Evolutionary conservation across 352 stramenopile species (phyloP), one percentile per base, ranked within the genome.

Genomic region (Pythium coloratum): DNA sequence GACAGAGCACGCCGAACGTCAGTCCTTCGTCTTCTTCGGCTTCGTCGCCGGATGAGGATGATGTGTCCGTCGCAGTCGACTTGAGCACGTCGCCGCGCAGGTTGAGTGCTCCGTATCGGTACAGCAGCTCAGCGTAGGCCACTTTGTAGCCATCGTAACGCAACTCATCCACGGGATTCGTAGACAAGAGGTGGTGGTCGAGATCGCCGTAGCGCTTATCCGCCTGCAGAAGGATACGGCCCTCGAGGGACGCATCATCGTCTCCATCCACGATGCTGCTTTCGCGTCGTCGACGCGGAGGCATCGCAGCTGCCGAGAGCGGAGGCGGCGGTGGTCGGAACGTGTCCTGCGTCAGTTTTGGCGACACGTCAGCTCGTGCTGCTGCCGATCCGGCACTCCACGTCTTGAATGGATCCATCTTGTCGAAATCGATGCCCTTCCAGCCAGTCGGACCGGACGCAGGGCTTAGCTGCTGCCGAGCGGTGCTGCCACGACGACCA

Each of bases 141-240:
- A 82, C 70, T 66, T 94, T 94, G 72, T 96, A 96, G n/a, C 76
- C 54, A 38, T 93, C 86, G 57, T 95, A 94, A 13, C 82, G 82
- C 14, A 75, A 73, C 38, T 87, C 68, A 40, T 92, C 84, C 20
- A 78, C 67, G 7, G 72, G 68, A n/a, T 78, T 59, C 1, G 69
- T 71, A 24, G 84, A 90, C 24, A 94, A 69, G 46, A 94, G 50
- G 40, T 64, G 69, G 24, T 76, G 73, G 7, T 84, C 80, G 28
- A 81, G 67, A 6, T 80, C 78, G 6, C 58, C 50, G 4, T 74
- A 75, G 2, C 67, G 72, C 34, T 77, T 84, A 49, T 71, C 76
- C 33, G 89, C 69, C 46, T 88, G 69, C 20, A 93, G 64, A 26
- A 81, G 53, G 18, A 91, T 77, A 9, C 78, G 80, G 26, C 88